These are phyloP conservation scores for Nakaseomyces sp. DNA, from an alignment of 1,139 yeast species.

Conservation along the genomic window DNA sequence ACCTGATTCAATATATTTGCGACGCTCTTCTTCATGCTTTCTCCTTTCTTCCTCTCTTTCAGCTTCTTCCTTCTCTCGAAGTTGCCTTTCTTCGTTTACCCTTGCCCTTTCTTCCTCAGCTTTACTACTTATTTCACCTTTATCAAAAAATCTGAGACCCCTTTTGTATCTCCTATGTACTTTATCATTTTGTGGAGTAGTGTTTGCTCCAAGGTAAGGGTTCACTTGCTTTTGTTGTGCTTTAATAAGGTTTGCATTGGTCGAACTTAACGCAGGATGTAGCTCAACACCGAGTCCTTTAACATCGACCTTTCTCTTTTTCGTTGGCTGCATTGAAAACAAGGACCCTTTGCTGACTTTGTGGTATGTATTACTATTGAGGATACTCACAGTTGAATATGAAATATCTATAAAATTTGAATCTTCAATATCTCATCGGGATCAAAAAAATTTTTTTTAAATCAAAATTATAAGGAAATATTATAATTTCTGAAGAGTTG, in stretches of 20 bases:
- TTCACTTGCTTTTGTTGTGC: conserved; percentile 20
- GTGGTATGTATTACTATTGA: too few species aligned
- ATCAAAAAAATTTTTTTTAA: too few species aligned
- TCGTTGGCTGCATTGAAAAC: neutral
- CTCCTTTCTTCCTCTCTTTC: conserved; percentile 8
- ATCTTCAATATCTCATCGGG: too few species aligned
- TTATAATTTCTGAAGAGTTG: too few species aligned
- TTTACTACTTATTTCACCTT: conserved; percentile 20
- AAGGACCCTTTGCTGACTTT: too few species aligned
- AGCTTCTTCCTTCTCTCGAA: conserved; percentile 1
- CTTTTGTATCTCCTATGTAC: conserved; percentile 13
- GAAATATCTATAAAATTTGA: too few species aligned
- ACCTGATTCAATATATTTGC: conserved; percentile 15
- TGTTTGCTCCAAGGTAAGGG: conserved; percentile 21
- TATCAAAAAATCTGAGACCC: conserved; percentile 18
- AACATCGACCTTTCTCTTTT: neutral
- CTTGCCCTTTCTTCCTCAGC: conserved; percentile 14
- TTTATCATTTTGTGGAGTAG: conserved; percentile 7
- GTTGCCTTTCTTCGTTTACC: conserved; percentile 1
- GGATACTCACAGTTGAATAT: too few species aligned
- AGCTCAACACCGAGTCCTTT: conserved; percentile 26
- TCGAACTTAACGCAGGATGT: conserved; percentile 26
- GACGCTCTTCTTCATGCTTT: conserved; percentile 1
- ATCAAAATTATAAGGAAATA: too few species aligned
- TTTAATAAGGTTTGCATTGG: conserved; percentile 24